Base-by-base conservation (phyloP, 2,329 filamentous ascomycete species). In the Daldinia eschscholtzii region DNA sequence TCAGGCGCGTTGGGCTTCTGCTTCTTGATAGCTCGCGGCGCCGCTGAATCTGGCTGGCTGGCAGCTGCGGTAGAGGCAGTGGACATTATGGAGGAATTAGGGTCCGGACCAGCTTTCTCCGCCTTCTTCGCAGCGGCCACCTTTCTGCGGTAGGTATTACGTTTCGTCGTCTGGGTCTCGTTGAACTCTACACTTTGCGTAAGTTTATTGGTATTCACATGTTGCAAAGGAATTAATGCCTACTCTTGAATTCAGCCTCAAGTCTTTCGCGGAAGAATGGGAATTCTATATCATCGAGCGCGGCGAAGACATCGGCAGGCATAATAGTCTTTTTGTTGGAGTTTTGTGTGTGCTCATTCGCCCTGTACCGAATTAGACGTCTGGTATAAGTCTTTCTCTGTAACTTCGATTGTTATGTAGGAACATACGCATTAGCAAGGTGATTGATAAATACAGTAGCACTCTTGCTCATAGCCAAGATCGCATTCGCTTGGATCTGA, bases 371-470 rank as follows among this genome's bases (percentile, higher is more conserved):
- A 26, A 30, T 61, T 15, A 50, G 37, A 42, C 30, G 41, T 41
- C 57, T 20, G 57, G 28, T 18, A 53, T n/a, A 52, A 23, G 23
- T 15, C 30, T 4, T 15, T 23, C 6, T 33, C 15, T 26, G 39
- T 37, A 15, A 20, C 33, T 53, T n/a, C 13, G 10, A n/a, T 56
- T 37, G 50, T 37, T 39, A 33, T 18, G 9, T 30, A 23, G 42
- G 18, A 57, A 85, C 91, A 61, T 86, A 95, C 92, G 90, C 87
- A 68, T 88, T 87, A 50, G 92, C 90, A 35, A 96, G 83, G 79
- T 94, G 93, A 81, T 89, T 95, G 74, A 96, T 91, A 76, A 96
- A 96, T 0, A 96, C 90, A 1, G 92, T 94, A 6, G 93, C 91
- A 79, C 91, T 92, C 81, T 94, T 94, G 72, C 88, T 91, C 82